Base-by-base conservation (phyloP, 805 yeast species). In the Lachancea cidri region DNA sequence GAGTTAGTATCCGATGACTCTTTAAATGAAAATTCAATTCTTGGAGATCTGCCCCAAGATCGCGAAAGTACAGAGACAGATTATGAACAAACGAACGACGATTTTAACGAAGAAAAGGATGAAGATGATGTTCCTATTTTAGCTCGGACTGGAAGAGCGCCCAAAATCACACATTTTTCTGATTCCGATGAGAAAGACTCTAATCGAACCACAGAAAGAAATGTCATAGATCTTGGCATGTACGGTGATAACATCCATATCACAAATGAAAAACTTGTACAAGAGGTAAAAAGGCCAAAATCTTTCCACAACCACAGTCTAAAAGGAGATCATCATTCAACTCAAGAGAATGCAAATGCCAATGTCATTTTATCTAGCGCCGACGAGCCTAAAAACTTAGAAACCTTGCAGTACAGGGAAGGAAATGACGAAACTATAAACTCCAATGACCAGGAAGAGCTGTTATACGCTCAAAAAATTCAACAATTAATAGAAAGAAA, bases 201-300 rank as follows among this genome's bases (percentile, higher is more conserved):
- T n/a, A n/a, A n/a, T n/a, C n/a, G n/a, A n/a, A n/a, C n/a, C n/a
- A n/a, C 20, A 2, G 30, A 39, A 19, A 41, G 41, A 14, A 54
- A 50, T 29, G 43, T 50, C 6, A 60, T 60, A 15, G 45, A 57
- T 38, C 33, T 60, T 7, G 65, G 65, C 2, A 48, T 52, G 15
- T 60, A 58, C 41, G 65, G 63, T 3, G 44, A 49, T 32, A 58
- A 57, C 36, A 31, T 58, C 2, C 36, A 32, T 17, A 8, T 6
- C 32, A 15, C 32, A 11, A 22, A 7, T 22, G 9, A 22, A 11
- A 11, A 22, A 7, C 7, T 7, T 7, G 27, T 7, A 11, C 9
- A 7, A 7, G 27, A 22, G 11, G 27, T 11, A 22, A 22, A 22
- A 22, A 22, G 7, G 9, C 27, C 27, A 7, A 11, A 22, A 7